Percentiles rank a stretch among this genome's conserved stretches.
These are phyloP conservation scores for Endogone sp. DNA, from an alignment of 192 early-diverging fungal genomes.

Conservation along the genomic window DNA sequence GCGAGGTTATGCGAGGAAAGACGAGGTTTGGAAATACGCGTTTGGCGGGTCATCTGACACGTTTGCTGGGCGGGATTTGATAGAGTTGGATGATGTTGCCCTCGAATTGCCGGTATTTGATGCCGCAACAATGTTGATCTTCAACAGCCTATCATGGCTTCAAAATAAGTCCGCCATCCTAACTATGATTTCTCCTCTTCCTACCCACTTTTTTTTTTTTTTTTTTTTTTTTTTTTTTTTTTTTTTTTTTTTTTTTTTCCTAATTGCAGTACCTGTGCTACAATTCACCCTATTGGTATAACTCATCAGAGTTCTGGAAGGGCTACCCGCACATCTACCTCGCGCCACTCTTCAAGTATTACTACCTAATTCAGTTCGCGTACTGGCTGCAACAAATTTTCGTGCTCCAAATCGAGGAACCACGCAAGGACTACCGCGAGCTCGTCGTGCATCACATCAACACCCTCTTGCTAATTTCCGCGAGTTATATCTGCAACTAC, in stretches of 20 bases:
- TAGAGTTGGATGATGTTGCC: too few relatives aligned
- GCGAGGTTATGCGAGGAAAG: too few relatives aligned
- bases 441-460: conserved; percentile 56
- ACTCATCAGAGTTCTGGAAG: conserved; percentile 46
- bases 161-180: too few relatives aligned
- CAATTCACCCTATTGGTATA: conserved; percentile 60
- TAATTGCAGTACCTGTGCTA: conserved; percentile 51
- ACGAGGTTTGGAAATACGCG: too few relatives aligned
- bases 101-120: too few relatives aligned
- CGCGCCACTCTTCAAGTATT: conserved; percentile 45
- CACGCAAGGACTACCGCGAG: conserved; percentile 54
- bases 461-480: conserved; percentile 51
- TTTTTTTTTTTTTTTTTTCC: neutral
- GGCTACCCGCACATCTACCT: conserved; percentile 49
- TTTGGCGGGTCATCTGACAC: too few relatives aligned
- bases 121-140: too few relatives aligned
- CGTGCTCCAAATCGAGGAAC: conserved; percentile 53
- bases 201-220: neutral
- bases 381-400: conserved; percentile 62
- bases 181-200: too few relatives aligned
- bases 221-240: neutral
- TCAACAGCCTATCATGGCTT: too few relatives aligned
- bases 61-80: too few relatives aligned
- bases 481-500: conserved; percentile 56
- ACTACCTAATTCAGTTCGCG: conserved; percentile 54